Conservation (phyloP, 2,329 filamentous ascomycete genomes). For the Colletotrichum karsti region DNA sequence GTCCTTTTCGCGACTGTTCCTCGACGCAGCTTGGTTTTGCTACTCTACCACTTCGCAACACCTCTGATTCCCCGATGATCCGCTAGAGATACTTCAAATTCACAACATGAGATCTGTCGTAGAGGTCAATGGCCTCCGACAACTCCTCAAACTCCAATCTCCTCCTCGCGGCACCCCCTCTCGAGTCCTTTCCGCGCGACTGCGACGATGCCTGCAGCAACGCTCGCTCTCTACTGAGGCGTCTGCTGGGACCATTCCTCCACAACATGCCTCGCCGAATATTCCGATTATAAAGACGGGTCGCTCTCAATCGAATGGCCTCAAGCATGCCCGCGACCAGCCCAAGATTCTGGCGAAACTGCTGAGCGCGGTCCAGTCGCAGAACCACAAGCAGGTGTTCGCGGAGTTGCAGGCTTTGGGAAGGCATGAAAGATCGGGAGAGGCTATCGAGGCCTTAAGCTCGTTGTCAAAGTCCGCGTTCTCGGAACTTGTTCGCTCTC, state of each 20-base stretch:
- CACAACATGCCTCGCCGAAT: not conserved
- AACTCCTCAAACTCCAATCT: constrained; percentile 31
- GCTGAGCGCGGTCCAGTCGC: constrained; percentile 41
- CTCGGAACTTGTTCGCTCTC: constrained; percentile 67
- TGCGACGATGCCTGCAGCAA: constrained; percentile 31
- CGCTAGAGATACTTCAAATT: not conserved
- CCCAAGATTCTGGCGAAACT: constrained; percentile 25
- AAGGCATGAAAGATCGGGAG: not conserved
- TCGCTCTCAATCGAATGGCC: not conserved
- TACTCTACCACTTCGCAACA: not conserved
- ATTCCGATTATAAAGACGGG: not conserved
- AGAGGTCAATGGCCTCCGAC: constrained; percentile 34
- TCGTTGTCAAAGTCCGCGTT: constrained; percentile 64
- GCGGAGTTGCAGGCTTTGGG: constrained; percentile 39
- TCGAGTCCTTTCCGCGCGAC: constrained; percentile 34
- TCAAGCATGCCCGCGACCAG: not conserved
- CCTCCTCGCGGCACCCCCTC: constrained; percentile 35
- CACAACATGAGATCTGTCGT: constrained; percentile 27
- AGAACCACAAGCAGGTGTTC: constrained; percentile 33
- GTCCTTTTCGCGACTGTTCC: not conserved
- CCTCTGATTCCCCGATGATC: not conserved
- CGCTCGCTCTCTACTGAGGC: not conserved
- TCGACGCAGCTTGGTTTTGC: not conserved
- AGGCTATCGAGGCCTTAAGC: constrained; percentile 4
- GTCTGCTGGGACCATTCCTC: not conserved